Percentiles rank a stretch among this genome's conserved stretches.
Evolutionary conservation across 1,284 basidiomycete genomes (phyloP).

Genomic region (Pholiota adiposa): DNA sequence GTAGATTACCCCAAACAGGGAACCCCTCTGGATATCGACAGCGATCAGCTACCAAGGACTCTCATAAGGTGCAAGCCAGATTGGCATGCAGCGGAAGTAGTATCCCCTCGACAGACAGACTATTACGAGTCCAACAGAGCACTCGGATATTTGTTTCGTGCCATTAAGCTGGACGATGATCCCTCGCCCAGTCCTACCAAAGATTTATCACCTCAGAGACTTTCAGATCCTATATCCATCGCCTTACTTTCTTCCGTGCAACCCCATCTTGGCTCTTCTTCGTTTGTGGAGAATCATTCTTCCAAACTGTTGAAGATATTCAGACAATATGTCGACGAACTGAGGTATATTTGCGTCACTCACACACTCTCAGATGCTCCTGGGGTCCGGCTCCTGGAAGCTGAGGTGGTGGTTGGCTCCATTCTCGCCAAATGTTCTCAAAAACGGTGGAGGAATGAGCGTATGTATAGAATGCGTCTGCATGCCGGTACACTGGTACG

Average conservation of each 20-base stretch:
- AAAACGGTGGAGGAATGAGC: conserved; percentile 59
- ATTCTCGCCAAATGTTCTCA: conserved; percentile 71
- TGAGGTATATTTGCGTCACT: conserved; percentile 70
- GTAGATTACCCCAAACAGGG: conserved; percentile 81
- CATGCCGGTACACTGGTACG: conserved; percentile 58
- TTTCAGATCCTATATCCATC: conserved; percentile 53
- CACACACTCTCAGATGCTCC: conserved; percentile 67
- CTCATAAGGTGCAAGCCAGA: conserved; percentile 74
- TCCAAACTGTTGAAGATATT: conserved; percentile 47
- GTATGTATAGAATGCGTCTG: conserved; percentile 65
- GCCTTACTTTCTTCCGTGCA: conserved; percentile 46
- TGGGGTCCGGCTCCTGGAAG: conserved; percentile 62
- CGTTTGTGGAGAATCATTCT: conserved; percentile 32
- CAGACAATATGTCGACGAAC: conserved; percentile 60
- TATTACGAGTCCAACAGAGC: conserved; percentile 74
- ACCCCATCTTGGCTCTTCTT: conserved; percentile 36
- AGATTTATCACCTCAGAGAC: conserved; percentile 11
- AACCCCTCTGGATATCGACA: conserved; percentile 58
- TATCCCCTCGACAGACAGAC: conserved; percentile 57
- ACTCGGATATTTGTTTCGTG: conserved; percentile 69
- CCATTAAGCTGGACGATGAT: conserved; percentile 52
- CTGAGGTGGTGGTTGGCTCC: conserved; percentile 74
- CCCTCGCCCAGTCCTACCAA: too few relatives aligned
- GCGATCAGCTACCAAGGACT: conserved; percentile 43
- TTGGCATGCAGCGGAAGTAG: conserved; percentile 74